Evolutionary conservation across 2,329 filamentous ascomycete species (phyloP), one percentile per base, ranked within the genome.

Genomic region (Incumbomyces delicatus): DNA sequence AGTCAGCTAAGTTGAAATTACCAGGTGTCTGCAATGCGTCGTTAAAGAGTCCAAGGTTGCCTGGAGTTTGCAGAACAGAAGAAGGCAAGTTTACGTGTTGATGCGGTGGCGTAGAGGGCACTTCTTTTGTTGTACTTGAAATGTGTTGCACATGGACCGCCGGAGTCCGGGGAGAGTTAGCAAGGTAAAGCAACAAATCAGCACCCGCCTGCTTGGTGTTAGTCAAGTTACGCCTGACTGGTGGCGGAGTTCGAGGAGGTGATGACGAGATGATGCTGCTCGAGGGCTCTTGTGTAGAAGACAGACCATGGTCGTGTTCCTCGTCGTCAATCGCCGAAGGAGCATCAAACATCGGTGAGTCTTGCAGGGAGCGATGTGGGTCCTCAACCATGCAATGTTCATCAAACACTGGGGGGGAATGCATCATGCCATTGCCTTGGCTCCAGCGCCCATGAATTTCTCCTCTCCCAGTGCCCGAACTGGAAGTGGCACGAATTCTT

Each of bases 1-100:
- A 98, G 62, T 98, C 92, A 44, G 88, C 80, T 68, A 96, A 94
- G 69, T 96, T 94, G 66, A 96, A 94, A 41, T 74, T 78, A 13
- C 83, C 83, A 0, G 90, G 90, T 1, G 90, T 96, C 43, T 81
- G 75, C 41, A 75, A 74, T 37, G 81, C 78, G 92, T 90, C 78
- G 90, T 87, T 20, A 82, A 94, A 47, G 80, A 94, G 17, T 80
- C 88, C 52, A 18, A 57, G 42, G 39, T 52, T 55, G 78, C 85
- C 54, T 73, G 77, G 72, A 11, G 77, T 79, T 27, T 75, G 73
- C 46, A 80, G 65, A 36, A 73, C 60, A 41, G 68, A 60, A 46
- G 74, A 70, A 41, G 71, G 68, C 37, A 75, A 63, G 54, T 68
- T 70, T 13, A 64, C 63, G 55, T 73, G 79, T 61, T 81, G 82